Evolutionary conservation across 2,329 filamentous ascomycete species (phyloP).

Genomic region (Alternaria gaisen): DNA sequence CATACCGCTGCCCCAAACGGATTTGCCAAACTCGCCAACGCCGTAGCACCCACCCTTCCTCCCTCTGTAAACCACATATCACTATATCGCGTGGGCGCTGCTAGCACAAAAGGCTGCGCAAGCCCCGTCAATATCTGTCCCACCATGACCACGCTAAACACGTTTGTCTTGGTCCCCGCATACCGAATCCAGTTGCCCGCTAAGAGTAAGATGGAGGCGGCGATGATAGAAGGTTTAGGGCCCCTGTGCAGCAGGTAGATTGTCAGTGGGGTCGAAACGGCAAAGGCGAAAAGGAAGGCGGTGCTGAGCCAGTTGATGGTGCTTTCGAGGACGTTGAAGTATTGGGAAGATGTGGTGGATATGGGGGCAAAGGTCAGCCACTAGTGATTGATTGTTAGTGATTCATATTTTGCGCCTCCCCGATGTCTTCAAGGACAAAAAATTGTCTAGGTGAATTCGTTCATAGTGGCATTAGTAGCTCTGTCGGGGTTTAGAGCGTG

Average conservation of each 20-base stretch:
- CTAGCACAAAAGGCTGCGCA: constrained; percentile 89
- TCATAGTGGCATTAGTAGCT: background rate
- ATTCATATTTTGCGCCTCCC: no score
- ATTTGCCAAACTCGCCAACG: constrained; percentile 84
- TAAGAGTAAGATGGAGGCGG: constrained; percentile 75
- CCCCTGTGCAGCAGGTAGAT: constrained; percentile 83
- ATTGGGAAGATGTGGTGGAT: constrained; percentile 74
- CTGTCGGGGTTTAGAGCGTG: background rate
- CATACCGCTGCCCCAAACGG: constrained; percentile 83
- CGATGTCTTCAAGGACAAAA: background rate
- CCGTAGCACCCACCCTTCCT: constrained; percentile 87
- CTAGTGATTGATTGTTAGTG: constrained; percentile 53
- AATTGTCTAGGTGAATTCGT: no score
- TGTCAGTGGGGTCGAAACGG: constrained; percentile 71
- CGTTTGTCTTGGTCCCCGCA: constrained; percentile 68
- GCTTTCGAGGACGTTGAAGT: constrained; percentile 77
- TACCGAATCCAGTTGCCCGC: constrained; percentile 92
- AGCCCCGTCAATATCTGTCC: constrained; percentile 91
- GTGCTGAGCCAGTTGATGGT: constrained; percentile 94
- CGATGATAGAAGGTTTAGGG: constrained; percentile 79
- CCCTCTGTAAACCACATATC: constrained; percentile 92
- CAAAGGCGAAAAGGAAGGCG: constrained; percentile 85
- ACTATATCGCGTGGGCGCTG: constrained; percentile 88
- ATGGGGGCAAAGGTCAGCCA: constrained; percentile 94
- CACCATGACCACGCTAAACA: constrained; percentile 82